Evolutionary conservation across 345 rosid genomes (phyloP).

Genomic region (Murraya paniculata): DNA sequence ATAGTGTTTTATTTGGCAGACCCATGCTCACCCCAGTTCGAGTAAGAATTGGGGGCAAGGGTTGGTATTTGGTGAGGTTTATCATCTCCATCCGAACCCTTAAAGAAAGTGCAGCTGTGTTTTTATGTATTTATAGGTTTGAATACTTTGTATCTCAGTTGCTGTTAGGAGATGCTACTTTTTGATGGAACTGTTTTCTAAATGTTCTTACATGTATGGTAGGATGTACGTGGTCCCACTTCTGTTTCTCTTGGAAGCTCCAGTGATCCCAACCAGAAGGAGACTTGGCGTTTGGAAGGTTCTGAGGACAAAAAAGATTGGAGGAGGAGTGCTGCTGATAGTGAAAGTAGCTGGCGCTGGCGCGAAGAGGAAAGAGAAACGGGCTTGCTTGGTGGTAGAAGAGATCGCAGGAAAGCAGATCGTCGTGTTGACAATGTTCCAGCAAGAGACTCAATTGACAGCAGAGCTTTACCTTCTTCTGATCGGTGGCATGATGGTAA

Average conservation of each 20-base stretch:
- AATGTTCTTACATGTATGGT: constrained; percentile 8
- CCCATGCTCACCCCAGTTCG: too few relatives aligned
- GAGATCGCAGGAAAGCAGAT: constrained; percentile 61
- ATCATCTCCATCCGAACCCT: too few relatives aligned
- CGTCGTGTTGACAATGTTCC: constrained; percentile 46
- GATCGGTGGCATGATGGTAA: constrained; percentile 58
- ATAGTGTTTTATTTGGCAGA: not conserved
- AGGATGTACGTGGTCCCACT: constrained; percentile 51
- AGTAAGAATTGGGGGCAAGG: too few relatives aligned
- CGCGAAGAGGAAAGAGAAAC: constrained; percentile 88
- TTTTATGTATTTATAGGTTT: not conserved
- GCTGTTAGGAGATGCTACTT: not conserved
- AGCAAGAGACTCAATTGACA: constrained; percentile 42
- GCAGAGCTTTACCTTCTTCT: constrained; percentile 41
- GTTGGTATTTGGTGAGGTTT: too few relatives aligned
- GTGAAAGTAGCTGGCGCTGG: constrained; percentile 61
- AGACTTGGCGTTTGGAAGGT: constrained; percentile 66
- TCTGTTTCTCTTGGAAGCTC: constrained; percentile 37
- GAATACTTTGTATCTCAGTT: not conserved
- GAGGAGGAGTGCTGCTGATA: constrained; percentile 49
- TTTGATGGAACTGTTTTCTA: not conserved
- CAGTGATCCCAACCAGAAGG: constrained; percentile 51
- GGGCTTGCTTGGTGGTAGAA: constrained; percentile 55
- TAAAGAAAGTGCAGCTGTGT: not conserved
- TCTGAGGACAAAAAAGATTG: constrained; percentile 64